These are phyloP conservation scores for Lolium rigidum DNA, from an alignment of 176 grass and related monocot genomes.

Conservation along the genomic window DNA sequence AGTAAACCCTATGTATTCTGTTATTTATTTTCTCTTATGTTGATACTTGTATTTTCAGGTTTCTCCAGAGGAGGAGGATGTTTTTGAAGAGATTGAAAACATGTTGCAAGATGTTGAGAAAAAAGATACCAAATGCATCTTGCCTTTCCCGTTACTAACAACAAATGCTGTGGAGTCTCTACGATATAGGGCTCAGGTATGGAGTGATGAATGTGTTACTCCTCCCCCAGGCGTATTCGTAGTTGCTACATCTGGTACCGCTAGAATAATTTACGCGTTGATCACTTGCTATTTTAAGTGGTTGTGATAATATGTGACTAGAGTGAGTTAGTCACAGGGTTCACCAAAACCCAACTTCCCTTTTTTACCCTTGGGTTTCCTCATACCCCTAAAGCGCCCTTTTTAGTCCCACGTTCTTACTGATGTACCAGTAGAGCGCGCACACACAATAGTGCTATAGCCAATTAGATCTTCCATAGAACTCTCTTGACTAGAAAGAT, in stretches of 20 bases:
- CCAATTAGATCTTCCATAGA: neutral
- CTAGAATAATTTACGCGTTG: too few relatives aligned
- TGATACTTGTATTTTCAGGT: conserved; percentile 56
- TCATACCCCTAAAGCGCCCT: neutral
- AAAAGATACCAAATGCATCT: conserved; percentile 62
- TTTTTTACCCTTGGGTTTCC: neutral
- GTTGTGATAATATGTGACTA: too few relatives aligned
- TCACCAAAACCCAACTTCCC: neutral
- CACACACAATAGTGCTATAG: neutral
- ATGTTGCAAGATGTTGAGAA: conserved; percentile 63
- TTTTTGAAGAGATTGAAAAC: conserved; percentile 68
- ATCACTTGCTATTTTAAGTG: too few relatives aligned
- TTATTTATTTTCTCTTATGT: conserved; percentile 27
- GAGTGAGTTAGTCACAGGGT: too few relatives aligned
- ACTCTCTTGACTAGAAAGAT: neutral
- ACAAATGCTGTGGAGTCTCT: conserved; percentile 80
- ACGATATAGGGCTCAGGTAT: conserved; percentile 89
- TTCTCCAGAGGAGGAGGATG: conserved; percentile 55
- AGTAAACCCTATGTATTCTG: conserved; percentile 30
- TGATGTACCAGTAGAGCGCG: neutral
- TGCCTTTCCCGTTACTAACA: conserved; percentile 82
- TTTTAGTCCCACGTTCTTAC: neutral
- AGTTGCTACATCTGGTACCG: conserved; percentile 12
- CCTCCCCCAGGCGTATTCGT: conserved; percentile 12
- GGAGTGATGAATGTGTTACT: conserved; percentile 21